Evolutionary conservation across 495 filamentous ascomycete species (phyloP), one percentile per base, ranked within the genome.

Genomic region (Lineolata rhizophorae): DNA sequence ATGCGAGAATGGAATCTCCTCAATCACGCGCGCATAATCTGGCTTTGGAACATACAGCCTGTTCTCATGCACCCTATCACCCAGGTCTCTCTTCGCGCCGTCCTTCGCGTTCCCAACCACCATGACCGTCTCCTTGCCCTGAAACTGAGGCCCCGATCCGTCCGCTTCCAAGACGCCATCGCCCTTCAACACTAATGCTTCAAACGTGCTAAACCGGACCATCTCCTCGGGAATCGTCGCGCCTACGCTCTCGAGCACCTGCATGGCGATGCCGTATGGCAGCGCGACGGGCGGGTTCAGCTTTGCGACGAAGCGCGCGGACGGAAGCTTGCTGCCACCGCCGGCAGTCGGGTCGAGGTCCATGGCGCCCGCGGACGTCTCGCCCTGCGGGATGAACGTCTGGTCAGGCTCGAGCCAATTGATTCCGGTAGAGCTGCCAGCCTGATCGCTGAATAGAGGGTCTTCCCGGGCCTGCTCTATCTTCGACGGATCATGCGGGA

Each of bases 251-350:
- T 65, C 56, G 28, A 72, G 70, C 20, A 95, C 67, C 4, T 75
- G 61, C 2, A 67, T 47, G 19, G 76, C 79, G 5, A 74, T 57
- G 20, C 60, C 48, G 20, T 72, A 61, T 0, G 85, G 74, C 28
- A 94, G 53, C 5, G 78, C 62, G 9, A 97, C 49, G 0, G 83
- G 77, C 3, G 87, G 87, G 31, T 93, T 76, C 20, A 95, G 67
- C 18, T 63, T 75, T 2, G 78, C 83, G 25, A 76, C 62, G 49
- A 97, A 95, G 13, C 73, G 70, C 26, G 82, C 71, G 20, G 84
- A 68, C 0, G 80, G 75, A 8, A 73, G 55, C 30, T 67, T 68
- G 51, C 57, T 57, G 40, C 46, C 47, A 25, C n/a, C 22, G 6
- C 11, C 28, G 28, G 14, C 6, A 14, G 28, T 13, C 11, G 16